phyloP scores from a whole-genome alignment of 169 alveolate genomes.

The Plasmodium vivax region DNA sequence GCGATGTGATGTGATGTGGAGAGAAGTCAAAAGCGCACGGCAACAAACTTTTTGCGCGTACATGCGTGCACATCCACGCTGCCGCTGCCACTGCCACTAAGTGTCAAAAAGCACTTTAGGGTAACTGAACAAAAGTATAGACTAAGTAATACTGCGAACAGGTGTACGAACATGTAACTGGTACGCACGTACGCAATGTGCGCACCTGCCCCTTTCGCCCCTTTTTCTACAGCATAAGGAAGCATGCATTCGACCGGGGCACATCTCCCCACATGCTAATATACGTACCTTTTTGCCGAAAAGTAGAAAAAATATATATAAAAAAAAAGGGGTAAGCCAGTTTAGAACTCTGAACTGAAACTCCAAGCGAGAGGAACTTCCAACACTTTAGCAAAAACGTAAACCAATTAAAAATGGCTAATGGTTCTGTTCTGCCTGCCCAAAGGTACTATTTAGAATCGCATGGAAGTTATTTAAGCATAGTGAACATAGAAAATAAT shows the following conservation, averaged over 20 bases:
- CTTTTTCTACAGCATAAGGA: not conserved
- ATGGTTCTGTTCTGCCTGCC: not conserved
- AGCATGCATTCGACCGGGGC: not conserved
- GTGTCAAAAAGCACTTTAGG: not conserved
- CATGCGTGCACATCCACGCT: not conserved
- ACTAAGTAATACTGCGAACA: not conserved
- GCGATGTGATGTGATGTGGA: not conserved
- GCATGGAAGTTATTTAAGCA: slow-evolving; percentile 18
- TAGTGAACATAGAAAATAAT: slow-evolving; percentile 50
- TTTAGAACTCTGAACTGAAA: not conserved
- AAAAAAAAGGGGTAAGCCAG: not conserved
- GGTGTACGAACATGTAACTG: not conserved
- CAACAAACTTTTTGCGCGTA: not conserved
- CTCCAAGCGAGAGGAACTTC: not conserved
- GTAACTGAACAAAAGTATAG: not conserved
- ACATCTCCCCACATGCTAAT: not conserved
- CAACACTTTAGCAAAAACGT: not conserved
- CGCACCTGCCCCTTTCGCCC: not conserved
- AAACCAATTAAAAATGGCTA: slow-evolving; percentile 20
- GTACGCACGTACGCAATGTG: not conserved
- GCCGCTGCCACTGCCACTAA: not conserved
- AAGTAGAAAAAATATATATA: not conserved
- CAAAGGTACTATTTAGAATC: slow-evolving; percentile 55
- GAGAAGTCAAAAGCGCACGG: not conserved
- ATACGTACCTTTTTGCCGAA: not conserved